A percentile compares a stretch with the other conserved stretches of the same genome.
phyloP scores from a whole-genome alignment of 1,284 basidiomycete species.

The Marasmius sp. region DNA sequence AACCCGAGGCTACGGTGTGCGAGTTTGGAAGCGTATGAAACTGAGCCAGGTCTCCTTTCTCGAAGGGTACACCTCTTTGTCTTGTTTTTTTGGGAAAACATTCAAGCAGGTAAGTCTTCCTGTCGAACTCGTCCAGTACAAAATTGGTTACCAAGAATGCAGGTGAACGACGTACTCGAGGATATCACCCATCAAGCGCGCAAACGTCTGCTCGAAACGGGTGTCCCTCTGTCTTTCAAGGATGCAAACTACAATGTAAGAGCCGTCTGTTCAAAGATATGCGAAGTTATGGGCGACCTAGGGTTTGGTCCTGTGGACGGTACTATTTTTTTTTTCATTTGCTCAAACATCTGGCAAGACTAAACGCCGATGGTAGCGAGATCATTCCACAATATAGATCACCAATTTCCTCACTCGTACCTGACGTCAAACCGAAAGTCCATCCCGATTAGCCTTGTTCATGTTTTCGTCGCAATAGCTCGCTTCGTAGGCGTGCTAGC shows the following conservation, averaged over 20 bases:
- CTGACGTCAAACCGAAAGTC: conserved; percentile 47
- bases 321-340: conserved; percentile 20
- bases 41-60: conserved; percentile 39
- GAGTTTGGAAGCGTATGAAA: conserved; percentile 37
- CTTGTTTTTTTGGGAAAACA: conserved; percentile 52
- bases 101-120: conserved; percentile 37
- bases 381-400: conserved; percentile 41
- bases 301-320: conserved; percentile 42
- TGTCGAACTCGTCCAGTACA: neutral
- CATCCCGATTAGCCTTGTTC: conserved; percentile 61
- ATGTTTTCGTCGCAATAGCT: conserved; percentile 55
- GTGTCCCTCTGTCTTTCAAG: conserved; percentile 21
- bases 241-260: conserved; percentile 28
- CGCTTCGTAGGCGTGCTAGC: conserved; percentile 51
- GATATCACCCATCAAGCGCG: conserved; percentile 41
- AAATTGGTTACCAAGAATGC: neutral
- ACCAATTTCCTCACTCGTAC: conserved; percentile 61
- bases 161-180: conserved; percentile 41
- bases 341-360: conserved; percentile 1
- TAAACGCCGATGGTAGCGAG: conserved; percentile 17
- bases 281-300: conserved; percentile 43
- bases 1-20: conserved; percentile 32
- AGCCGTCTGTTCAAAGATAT: conserved; percentile 40
- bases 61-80: conserved; percentile 48
- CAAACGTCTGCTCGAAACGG: conserved; percentile 28